Conservation (phyloP, 805 yeast genomes). For the Saccharomycopsis capsularis region DNA sequence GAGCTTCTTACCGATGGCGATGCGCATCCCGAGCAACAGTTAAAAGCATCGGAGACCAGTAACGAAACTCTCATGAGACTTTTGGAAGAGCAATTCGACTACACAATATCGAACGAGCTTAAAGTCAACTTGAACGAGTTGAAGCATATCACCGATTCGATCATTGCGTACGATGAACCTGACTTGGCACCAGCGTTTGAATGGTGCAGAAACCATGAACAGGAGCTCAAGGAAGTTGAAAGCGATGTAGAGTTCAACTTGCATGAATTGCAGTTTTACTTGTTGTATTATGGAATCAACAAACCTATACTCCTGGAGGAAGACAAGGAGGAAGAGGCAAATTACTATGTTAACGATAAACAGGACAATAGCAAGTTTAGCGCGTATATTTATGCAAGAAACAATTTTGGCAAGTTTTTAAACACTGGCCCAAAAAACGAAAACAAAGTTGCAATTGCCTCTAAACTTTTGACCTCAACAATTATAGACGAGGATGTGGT, state of each 20-base stretch:
- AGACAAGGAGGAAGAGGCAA: neutral
- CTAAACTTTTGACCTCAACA: slow-evolving; percentile 11
- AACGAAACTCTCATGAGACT: neutral
- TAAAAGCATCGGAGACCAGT: neutral
- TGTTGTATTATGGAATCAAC: slow-evolving; percentile 23
- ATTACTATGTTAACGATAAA: slow-evolving; percentile 1
- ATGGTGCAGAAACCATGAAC: slow-evolving; percentile 28
- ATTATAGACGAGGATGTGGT: slow-evolving; percentile 1
- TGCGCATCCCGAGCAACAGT: neutral
- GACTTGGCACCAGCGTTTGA: slow-evolving; percentile 28
- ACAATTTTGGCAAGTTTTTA: slow-evolving; percentile 9
- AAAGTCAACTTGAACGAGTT: slow-evolving; percentile 2
- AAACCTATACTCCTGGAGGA: neutral
- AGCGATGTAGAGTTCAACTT: slow-evolving; percentile 31
- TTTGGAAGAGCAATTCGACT: slow-evolving; percentile 7
- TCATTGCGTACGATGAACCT: slow-evolving; percentile 6
- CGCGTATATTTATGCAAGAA: slow-evolving; percentile 17
- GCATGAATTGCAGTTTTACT: slow-evolving; percentile 29
- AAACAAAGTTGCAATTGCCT: slow-evolving; percentile 3
- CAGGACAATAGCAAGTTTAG: slow-evolving; percentile 10
- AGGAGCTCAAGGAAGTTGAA: slow-evolving; percentile 24
- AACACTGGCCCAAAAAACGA: neutral
- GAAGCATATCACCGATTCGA: slow-evolving; percentile 4
- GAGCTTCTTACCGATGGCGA: neutral
- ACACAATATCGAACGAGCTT: neutral